Percentiles rank a stretch among this genome's conserved stretches.
Evolutionary conservation across 257 asterid species (phyloP).

Genomic region (Coffea canephora): DNA sequence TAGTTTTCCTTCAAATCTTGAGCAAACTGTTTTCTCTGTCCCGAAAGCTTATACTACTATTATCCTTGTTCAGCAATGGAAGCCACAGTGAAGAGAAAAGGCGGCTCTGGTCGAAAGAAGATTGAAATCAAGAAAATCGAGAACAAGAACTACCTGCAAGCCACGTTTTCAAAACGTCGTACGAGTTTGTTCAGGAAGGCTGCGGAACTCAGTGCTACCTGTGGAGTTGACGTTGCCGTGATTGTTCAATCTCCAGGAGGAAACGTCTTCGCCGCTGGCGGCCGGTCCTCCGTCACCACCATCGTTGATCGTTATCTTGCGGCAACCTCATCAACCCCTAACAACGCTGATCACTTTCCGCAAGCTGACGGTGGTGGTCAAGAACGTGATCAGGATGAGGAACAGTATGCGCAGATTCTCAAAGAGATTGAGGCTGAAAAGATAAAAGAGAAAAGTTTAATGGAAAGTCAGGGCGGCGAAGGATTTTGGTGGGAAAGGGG

Average conservation of each 20-base stretch:
- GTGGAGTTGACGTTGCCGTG: neutral
- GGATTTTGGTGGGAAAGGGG: neutral
- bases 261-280: neutral
- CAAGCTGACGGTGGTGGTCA: neutral
- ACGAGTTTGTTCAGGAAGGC: slow-evolving; percentile 6
- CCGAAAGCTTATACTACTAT: neutral
- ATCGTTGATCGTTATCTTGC: neutral
- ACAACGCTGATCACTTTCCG: neutral
- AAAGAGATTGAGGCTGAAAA: neutral
- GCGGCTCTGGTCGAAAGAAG: no score
- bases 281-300: neutral
- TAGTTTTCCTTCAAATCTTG: neutral
- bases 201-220: neutral
- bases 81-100: neutral
- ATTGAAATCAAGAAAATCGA: no score
- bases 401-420: neutral
- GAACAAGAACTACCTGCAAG: no score
- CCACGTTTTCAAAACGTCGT: neutral
- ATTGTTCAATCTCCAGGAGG: slow-evolving; percentile 1
- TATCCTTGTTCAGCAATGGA: neutral
- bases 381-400: neutral
- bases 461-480: no score
- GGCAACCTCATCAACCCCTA: neutral
- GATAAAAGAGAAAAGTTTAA: no score
- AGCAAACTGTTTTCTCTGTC: neutral